Conservation (phyloP, 2,329 filamentous ascomycete genomes). For the Didymellaceae sp. region DNA sequence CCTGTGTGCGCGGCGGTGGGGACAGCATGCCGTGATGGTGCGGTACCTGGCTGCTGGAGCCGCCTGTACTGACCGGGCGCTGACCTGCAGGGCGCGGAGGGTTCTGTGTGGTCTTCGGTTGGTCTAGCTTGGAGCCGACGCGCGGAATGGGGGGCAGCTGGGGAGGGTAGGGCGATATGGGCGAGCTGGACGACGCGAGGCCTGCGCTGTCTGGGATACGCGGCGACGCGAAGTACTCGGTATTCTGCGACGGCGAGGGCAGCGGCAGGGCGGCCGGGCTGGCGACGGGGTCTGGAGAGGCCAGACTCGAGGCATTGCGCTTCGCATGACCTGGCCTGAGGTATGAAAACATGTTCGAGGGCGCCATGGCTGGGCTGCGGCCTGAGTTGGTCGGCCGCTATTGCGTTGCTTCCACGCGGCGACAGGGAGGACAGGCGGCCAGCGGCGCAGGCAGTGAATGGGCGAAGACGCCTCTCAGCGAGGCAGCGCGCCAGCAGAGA, state of each 20-base stretch:
- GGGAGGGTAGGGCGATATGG: conserved; percentile 48
- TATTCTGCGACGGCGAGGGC: conserved; percentile 37
- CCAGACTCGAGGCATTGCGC: conserved; percentile 46
- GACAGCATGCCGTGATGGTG: conserved; percentile 29
- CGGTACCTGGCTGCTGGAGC: conserved; percentile 8
- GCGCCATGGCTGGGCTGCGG: conserved; percentile 40
- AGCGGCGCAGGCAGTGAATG: conserved; percentile 4
- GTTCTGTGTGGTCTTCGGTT: conserved; percentile 19
- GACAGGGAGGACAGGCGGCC: conserved; percentile 8
- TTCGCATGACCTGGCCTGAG: conserved; percentile 48
- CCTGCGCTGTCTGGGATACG: conserved; percentile 40
- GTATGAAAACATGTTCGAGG: conserved; percentile 51
- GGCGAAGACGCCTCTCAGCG: conserved; percentile 41
- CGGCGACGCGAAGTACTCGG: conserved; percentile 41
- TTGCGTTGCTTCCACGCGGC: conserved; percentile 24
- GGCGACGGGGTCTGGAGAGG: conserved; percentile 41
- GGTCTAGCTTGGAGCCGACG: conserved; percentile 44
- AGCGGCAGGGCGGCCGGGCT: conserved; percentile 34
- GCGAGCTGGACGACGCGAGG: conserved; percentile 41
- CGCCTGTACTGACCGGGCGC: conserved; percentile 16
- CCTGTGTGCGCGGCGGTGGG: conserved; percentile 25
- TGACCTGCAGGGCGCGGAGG: conserved; percentile 21
- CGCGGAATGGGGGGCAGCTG: conserved; percentile 50
- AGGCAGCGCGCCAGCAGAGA: conserved; percentile 38
- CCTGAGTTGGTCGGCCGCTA: conserved; percentile 23